Evolutionary conservation across 139 green algal species (phyloP).

Genomic region (Ulvella scutata): DNA sequence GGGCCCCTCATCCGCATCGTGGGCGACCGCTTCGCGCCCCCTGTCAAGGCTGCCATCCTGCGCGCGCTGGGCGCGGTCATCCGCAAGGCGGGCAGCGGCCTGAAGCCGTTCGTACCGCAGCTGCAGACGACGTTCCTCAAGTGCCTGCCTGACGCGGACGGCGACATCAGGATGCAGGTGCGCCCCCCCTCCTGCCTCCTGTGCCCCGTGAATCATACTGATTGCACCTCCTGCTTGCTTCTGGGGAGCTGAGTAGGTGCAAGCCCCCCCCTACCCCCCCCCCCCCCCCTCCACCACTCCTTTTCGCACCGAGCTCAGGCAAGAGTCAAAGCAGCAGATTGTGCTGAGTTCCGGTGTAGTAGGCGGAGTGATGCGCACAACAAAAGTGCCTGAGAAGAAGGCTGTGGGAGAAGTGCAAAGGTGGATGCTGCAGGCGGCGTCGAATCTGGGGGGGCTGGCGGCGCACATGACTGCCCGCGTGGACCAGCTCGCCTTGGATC

Average conservation of each 20-base stretch:
- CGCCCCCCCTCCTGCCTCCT: background rate
- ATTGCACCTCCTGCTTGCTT: too few species aligned
- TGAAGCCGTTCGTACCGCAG: conserved; percentile 95
- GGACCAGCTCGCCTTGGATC: conserved; percentile 54
- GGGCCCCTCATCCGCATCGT: conserved; percentile 95
- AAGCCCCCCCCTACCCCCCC: too few species aligned
- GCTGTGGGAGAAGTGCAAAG: too few species aligned
- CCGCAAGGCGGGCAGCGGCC: conserved; percentile 52
- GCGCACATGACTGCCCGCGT: conserved; percentile 45
- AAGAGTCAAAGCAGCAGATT: too few species aligned
- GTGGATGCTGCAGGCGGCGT: conserved; percentile 45
- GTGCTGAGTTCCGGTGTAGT: too few species aligned
- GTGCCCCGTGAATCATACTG: too few species aligned
- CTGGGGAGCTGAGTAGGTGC: too few species aligned
- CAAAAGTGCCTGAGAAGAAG: too few species aligned
- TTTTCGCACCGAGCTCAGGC: too few species aligned
- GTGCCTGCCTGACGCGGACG: conserved; percentile 68
- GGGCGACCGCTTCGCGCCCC: conserved; percentile 34
- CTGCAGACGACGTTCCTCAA: conserved; percentile 98
- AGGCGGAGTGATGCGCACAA: too few species aligned
- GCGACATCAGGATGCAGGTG: background rate
- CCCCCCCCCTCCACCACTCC: background rate
- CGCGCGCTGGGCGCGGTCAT: conserved; percentile 74
- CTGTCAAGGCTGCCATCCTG: conserved; percentile 82
- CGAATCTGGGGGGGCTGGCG: conserved; percentile 62